Percentiles rank a stretch among this genome's conserved stretches.
Evolutionary conservation across 2,329 filamentous ascomycete species (phyloP).

Genomic region (Fusarium circinatum): DNA sequence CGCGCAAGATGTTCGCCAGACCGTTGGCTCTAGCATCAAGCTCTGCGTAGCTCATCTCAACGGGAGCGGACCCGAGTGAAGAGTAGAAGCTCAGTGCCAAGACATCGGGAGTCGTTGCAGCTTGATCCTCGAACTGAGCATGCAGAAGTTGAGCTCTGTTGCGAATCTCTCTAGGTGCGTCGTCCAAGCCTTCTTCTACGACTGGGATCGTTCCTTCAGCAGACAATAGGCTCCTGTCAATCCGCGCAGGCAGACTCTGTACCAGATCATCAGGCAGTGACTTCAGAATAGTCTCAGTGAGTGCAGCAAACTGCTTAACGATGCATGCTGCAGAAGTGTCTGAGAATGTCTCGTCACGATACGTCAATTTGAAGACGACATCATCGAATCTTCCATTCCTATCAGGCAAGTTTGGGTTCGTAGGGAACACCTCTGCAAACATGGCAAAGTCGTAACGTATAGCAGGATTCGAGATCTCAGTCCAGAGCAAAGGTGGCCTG

Average conservation of each 20-base stretch:
- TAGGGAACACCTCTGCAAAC: conserved; percentile 22
- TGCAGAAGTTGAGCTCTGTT: neutral
- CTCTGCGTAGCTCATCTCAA: conserved; percentile 13
- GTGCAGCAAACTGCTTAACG: conserved; percentile 4
- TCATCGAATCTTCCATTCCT: conserved; percentile 6
- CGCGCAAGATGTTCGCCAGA: neutral
- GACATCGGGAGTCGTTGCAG: neutral
- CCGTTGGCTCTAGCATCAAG: conserved; percentile 21
- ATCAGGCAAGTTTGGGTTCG: neutral
- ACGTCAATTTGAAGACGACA: conserved; percentile 20
- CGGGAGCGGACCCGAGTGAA: neutral
- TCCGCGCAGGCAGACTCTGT: neutral
- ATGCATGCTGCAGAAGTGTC: neutral
- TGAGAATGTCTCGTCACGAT: conserved; percentile 10
- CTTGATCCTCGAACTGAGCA: conserved; percentile 24
- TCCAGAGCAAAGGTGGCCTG: neutral
- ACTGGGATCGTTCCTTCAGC: conserved; percentile 1
- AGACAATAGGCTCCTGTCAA: neutral
- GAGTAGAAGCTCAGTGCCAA: conserved; percentile 15
- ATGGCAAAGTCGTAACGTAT: conserved; percentile 29
- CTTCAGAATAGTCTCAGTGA: neutral
- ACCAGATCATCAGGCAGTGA: neutral
- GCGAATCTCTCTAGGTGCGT: neutral
- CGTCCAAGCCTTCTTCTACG: neutral
- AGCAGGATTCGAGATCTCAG: conserved; percentile 4